A percentile compares a stretch with the other conserved stretches of the same genome.
Evolutionary conservation across 345 rosid species (phyloP).

Genomic region (Angophora floribunda): DNA sequence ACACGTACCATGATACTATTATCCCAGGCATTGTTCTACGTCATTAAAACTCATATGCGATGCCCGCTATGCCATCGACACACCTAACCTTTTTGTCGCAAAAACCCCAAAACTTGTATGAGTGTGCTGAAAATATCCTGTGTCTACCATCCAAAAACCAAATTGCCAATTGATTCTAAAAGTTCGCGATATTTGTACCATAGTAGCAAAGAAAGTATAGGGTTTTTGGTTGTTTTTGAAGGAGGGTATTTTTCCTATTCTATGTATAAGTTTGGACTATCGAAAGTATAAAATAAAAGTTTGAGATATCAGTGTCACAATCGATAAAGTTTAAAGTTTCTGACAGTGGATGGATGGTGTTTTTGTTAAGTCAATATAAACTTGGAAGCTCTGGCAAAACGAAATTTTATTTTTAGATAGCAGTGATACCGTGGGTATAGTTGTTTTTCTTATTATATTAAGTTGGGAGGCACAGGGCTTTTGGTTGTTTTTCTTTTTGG

Average conservation of each 20-base stretch:
- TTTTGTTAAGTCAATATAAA: not conserved
- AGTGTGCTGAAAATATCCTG: accelerated
- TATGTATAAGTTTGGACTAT: not conserved
- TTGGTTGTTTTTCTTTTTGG: no score
- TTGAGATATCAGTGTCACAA: not conserved
- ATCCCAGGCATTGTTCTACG: not conserved
- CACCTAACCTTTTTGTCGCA: not conserved
- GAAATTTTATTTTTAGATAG: no score
- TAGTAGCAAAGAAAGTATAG: accelerated
- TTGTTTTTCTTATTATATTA: not conserved
- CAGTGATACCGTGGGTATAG: not conserved
- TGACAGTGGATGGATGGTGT: not conserved
- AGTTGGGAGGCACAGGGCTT: not conserved
- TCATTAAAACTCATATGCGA: not conserved
- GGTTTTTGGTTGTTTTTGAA: no score
- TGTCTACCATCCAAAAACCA: not conserved
- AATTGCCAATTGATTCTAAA: not conserved
- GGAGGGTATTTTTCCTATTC: not conserved
- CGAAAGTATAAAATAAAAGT: not conserved
- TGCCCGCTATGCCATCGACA: not conserved
- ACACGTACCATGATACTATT: not conserved
- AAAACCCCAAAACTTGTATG: not conserved
- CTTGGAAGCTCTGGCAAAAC: no score
- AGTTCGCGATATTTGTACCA: no score
- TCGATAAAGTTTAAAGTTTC: not conserved